Evolutionary conservation across 2,329 filamentous ascomycete genomes (phyloP).

Genomic region (Epichloe baconii): DNA sequence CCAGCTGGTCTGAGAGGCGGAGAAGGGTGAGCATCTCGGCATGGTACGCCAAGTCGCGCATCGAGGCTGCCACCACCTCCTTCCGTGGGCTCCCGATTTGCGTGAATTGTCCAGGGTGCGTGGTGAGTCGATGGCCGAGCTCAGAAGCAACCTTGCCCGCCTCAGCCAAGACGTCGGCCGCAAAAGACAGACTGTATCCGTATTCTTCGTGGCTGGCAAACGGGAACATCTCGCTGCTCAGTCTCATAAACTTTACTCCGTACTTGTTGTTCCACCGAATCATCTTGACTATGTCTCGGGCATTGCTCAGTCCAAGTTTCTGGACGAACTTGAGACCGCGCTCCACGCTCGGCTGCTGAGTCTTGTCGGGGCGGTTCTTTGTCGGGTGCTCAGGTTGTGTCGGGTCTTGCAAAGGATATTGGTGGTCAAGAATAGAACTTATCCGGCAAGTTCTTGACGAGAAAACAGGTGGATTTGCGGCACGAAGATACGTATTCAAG

Average conservation of each 20-base stretch:
- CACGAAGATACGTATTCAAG: slow-evolving; percentile 80
- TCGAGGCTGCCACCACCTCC: slow-evolving; percentile 61
- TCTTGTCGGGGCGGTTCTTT: slow-evolving; percentile 75
- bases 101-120: slow-evolving; percentile 86
- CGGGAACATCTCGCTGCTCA: slow-evolving; percentile 94
- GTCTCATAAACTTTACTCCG: slow-evolving; percentile 79
- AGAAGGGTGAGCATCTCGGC: slow-evolving; percentile 71
- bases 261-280: slow-evolving; percentile 85
- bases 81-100: slow-evolving; percentile 74
- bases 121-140: slow-evolving; percentile 73
- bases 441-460: slow-evolving; percentile 86
- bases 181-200: slow-evolving; percentile 78
- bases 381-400: slow-evolving; percentile 64
- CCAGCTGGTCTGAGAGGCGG: slow-evolving; percentile 59
- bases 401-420: slow-evolving; percentile 66
- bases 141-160: slow-evolving; percentile 65
- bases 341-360: slow-evolving; percentile 49
- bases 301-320: slow-evolving; percentile 66
- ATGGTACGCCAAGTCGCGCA: slow-evolving; percentile 80
- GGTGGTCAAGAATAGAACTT: slow-evolving; percentile 77
- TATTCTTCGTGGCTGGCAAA: slow-evolving; percentile 83
- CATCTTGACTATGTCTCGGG: slow-evolving; percentile 73
- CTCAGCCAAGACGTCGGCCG: slow-evolving; percentile 61
- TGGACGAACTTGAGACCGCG: slow-evolving; percentile 64
- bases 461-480: slow-evolving; percentile 67